Percentiles rank a stretch among this genome's conserved stretches.
These are phyloP conservation scores for Epichloe coenophiala DNA, from an alignment of 2,329 filamentous ascomycete genomes.

Conservation along the genomic window DNA sequence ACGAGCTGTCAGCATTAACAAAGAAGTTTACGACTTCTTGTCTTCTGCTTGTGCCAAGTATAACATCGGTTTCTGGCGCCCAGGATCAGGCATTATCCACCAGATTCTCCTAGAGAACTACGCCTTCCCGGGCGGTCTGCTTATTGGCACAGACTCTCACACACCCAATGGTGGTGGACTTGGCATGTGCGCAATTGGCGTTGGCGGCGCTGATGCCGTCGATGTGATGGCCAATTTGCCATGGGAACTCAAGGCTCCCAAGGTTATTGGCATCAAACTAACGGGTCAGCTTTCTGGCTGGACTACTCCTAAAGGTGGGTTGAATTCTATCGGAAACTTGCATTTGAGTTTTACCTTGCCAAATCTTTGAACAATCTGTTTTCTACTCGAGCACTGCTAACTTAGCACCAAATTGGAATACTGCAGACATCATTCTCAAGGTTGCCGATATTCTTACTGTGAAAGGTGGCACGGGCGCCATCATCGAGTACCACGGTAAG, in stretches of 20 bases:
- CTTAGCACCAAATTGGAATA: not conserved
- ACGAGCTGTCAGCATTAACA: constrained; percentile 86
- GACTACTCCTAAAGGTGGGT: constrained; percentile 78
- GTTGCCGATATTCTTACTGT: constrained; percentile 93
- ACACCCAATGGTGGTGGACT: constrained; percentile 96
- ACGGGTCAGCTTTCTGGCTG: constrained; percentile 83
- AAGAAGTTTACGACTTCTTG: constrained; percentile 98
- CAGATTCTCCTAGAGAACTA: constrained; percentile 99
- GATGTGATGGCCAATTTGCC: constrained; percentile 96
- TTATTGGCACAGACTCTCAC: constrained; percentile 97
- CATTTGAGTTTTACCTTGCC: not conserved
- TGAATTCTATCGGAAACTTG: not conserved
- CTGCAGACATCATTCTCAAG: constrained; percentile 84
- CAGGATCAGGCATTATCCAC: constrained; percentile 97
- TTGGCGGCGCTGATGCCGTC: constrained; percentile 94
- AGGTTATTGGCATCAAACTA: constrained; percentile 91
- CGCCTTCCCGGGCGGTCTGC: constrained; percentile 92
- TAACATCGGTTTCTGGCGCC: constrained; percentile 99
- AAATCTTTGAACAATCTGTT: not conserved
- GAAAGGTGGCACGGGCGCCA: constrained; percentile 91
- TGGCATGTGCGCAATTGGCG: constrained; percentile 88
- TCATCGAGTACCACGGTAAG: constrained; percentile 56
- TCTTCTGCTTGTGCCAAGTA: constrained; percentile 92
- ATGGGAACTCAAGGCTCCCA: constrained; percentile 97
- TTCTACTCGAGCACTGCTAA: not conserved